Base-by-base conservation (phyloP, 225 moss, liverwort and hornwort species). In the Asterella californica region DNA sequence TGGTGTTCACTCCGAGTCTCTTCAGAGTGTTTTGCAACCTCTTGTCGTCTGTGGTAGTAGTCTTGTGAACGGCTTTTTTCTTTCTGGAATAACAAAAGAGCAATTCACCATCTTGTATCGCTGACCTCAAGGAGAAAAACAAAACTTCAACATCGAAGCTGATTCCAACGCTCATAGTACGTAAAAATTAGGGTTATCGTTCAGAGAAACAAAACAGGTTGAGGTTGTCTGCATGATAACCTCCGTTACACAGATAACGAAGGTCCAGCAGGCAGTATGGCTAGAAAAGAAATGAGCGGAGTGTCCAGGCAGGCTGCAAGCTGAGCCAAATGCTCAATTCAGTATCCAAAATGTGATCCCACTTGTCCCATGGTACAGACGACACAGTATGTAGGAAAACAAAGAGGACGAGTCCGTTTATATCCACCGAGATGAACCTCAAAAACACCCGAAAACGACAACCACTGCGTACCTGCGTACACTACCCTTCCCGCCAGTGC, bases 401-500 rank as follows among this genome's bases (percentile, higher is more conserved):
- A 30, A 32, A 29, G 11, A 63, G 30, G 9, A 21, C 0, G 0
- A 36, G 67, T 34, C 9, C 64, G 42, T 42, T n/a, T 15, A 65
- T 15, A 65, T 32, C 30, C 30, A 30, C 14, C 7, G 32, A 30
- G 32, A 14, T 65, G 30, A 53, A 53, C 53, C 12, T 53, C 53
- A 53, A 12, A 12, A 8, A 32, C 29, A 9, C 15, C 32, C 32
- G 1, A 32, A 2, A 32, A 65, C 11, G 1, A 46, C 1, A 19
- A 48, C 27, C 12, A 27, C n/a, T 53, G 0, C 81, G 83, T 65
- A 88, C 87, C 87, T 83, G 80, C 87, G 84, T n/a, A 88, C 87
- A 79, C 87, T 88, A 82, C 87, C 87, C 81, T 85, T 88, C 32
- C 87, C 87, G 81, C 87, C 87, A 88, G 87, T 88, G 87, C 87